Evolutionary conservation across 192 early-diverging fungal species (phyloP).

Genomic region (Coemansia aciculifera): DNA sequence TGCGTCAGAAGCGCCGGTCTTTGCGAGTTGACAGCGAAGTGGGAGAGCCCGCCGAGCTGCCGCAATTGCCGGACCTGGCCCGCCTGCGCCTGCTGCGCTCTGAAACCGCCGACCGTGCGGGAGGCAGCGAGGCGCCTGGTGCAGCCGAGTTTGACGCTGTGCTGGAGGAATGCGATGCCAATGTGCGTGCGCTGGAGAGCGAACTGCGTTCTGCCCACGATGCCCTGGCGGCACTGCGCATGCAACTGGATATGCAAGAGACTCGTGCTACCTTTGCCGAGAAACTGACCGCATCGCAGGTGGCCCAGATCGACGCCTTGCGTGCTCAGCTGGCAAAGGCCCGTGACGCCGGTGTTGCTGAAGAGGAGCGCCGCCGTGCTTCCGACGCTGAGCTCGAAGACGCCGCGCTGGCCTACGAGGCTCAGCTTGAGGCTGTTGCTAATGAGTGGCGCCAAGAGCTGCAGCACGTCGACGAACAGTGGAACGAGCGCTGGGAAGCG

Average conservation of each 20-base stretch:
- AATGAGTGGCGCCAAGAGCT: slow-evolving; percentile 41
- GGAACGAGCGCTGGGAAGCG: slow-evolving; percentile 50
- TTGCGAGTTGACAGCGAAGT: neutral
- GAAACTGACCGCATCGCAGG: slow-evolving; percentile 48
- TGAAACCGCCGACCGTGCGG: neutral
- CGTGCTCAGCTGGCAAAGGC: slow-evolving; percentile 45
- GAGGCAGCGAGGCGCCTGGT: slow-evolving; percentile 26
- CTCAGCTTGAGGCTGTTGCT: slow-evolving; percentile 28
- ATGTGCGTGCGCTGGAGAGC: slow-evolving; percentile 61
- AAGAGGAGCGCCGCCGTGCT: slow-evolving; percentile 55
- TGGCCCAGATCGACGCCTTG: slow-evolving; percentile 53
- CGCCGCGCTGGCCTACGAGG: slow-evolving; percentile 34
- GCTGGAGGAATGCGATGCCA: slow-evolving; percentile 71
- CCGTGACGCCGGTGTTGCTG: slow-evolving; percentile 44
- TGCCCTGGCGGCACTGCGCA: slow-evolving; percentile 58
- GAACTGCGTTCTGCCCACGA: slow-evolving; percentile 62
- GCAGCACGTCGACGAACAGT: slow-evolving; percentile 41
- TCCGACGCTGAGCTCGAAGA: slow-evolving; percentile 60
- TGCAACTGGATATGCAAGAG: slow-evolving; percentile 60
- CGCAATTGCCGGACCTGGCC: slow-evolving; percentile 30
- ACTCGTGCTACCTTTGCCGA: slow-evolving; percentile 55
- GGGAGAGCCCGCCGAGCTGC: slow-evolving; percentile 6
- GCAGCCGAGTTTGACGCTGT: slow-evolving; percentile 67
- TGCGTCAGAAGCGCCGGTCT: slow-evolving; percentile 29
- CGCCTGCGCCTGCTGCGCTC: slow-evolving; percentile 20